A percentile compares a stretch with the other conserved stretches of the same genome.
phyloP scores from a whole-genome alignment of 78 protist genomes.

The Isochrysis galbana region DNA sequence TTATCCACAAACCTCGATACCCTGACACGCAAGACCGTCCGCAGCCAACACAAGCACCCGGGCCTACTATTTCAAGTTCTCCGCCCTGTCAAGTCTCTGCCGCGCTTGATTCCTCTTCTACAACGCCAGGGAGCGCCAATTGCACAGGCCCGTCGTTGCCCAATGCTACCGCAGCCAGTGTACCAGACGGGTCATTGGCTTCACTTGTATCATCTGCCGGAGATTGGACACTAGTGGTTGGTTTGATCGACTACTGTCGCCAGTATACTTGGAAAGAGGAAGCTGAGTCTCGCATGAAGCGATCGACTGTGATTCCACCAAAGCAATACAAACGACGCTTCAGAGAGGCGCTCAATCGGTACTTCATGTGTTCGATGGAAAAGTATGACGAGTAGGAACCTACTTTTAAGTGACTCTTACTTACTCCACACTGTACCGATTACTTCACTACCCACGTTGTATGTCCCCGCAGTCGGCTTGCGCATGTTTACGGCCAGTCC shows the following conservation, averaged over 20 bases:
- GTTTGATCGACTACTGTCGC: conserved; percentile 11
- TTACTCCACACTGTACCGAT: too few species aligned
- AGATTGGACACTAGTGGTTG: background rate
- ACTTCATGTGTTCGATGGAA: background rate
- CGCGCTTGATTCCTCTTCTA: too few species aligned
- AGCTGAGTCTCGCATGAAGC: background rate
- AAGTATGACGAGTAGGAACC: background rate
- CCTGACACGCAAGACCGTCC: too few species aligned
- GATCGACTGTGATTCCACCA: background rate
- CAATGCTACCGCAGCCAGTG: too few species aligned
- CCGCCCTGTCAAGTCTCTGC: too few species aligned
- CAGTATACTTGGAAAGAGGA: background rate
- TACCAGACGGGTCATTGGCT: background rate
- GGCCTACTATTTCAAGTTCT: too few species aligned
- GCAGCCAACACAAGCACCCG: too few species aligned
- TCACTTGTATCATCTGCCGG: background rate
- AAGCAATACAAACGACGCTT: background rate
- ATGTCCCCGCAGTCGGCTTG: too few species aligned
- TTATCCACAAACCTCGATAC: background rate
- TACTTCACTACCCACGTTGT: too few species aligned
- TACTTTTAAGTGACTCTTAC: background rate
- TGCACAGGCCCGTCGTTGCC: too few species aligned
- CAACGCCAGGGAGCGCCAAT: too few species aligned
- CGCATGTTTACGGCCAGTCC: background rate
- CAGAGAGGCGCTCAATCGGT: conserved; percentile 12